phyloP scores from a whole-genome alignment of 2,329 filamentous ascomycete genomes.

The Stachybotrys elegans region DNA sequence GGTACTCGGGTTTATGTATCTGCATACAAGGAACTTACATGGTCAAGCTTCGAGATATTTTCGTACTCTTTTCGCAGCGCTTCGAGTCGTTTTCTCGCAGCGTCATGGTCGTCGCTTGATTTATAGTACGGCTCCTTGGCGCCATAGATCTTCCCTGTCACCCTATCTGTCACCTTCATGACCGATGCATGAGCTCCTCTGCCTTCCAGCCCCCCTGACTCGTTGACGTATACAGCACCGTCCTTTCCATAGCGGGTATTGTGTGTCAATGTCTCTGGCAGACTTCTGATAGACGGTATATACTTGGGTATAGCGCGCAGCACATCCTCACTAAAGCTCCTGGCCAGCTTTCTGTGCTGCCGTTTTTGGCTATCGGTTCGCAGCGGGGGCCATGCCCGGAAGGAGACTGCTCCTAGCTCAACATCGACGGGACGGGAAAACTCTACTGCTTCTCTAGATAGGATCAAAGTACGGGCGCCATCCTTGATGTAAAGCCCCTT shows the following conservation, averaged over 20 bases:
- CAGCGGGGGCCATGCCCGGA: no score
- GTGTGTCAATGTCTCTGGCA: background rate
- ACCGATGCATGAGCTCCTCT: slow-evolving; percentile 6
- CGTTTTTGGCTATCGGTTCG: no score
- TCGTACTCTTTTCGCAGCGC: slow-evolving; percentile 5
- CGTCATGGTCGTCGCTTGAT: slow-evolving; percentile 4
- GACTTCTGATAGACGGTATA: background rate
- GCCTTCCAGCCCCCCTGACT: no score
- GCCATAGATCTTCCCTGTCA: slow-evolving; percentile 5
- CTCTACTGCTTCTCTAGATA: no score
- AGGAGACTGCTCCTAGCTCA: no score
- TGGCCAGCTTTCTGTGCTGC: no score
- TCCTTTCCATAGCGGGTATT: background rate
- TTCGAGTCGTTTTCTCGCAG: slow-evolving; percentile 6
- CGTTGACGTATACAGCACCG: background rate
- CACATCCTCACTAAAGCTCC: no score
- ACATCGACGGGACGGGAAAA: no score
- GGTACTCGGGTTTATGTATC: background rate
- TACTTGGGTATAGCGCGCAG: no score
- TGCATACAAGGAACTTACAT: slow-evolving; percentile 5
- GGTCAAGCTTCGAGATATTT: slow-evolving; percentile 5
- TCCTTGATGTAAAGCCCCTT: background rate
- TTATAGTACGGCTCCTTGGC: slow-evolving; percentile 8
- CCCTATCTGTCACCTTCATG: slow-evolving; percentile 4
- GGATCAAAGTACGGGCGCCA: background rate